phyloP scores from a whole-genome alignment of 2,329 filamentous ascomycete genomes.

The Rutstroemia sp. region DNA sequence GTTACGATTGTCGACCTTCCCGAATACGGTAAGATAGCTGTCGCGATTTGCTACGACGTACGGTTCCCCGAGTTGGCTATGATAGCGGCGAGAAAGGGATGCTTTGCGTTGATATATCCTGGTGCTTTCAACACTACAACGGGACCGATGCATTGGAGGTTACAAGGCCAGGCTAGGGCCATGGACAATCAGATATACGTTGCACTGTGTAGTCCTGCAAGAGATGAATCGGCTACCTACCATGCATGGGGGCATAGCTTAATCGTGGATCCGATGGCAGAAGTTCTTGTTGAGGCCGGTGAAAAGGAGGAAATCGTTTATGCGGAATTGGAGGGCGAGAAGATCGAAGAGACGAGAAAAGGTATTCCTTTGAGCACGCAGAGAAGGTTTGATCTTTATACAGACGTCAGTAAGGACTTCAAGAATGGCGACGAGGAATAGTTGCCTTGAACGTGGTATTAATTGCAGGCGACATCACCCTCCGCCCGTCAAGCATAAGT shows the following conservation, averaged over 20 bases:
- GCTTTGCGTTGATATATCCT: constrained; percentile 83
- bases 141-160: constrained; percentile 82
- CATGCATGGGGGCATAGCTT: constrained; percentile 90
- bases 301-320: constrained; percentile 71
- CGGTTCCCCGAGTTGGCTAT: constrained; percentile 92
- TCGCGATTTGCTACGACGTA: constrained; percentile 97
- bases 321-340: constrained; percentile 59
- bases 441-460: neutral
- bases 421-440: neutral
- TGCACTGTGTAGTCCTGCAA: constrained; percentile 82
- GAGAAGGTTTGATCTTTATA: constrained; percentile 90
- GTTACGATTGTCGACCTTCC: constrained; percentile 81
- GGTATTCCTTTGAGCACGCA: constrained; percentile 80
- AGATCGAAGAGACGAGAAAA: constrained; percentile 68
- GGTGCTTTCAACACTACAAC: constrained; percentile 97
- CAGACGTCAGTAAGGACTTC: constrained; percentile 64
- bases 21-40: constrained; percentile 76
- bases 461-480: neutral
- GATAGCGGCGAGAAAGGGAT: constrained; percentile 78
- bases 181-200: constrained; percentile 95
- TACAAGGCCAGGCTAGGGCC: constrained; percentile 75
- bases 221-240: constrained; percentile 70
- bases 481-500: neutral
- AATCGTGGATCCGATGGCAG: constrained; percentile 79
- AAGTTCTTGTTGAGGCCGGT: constrained; percentile 70